These are phyloP conservation scores for Cutaneotrichosporon sp. DNA, from an alignment of 1,284 basidiomycete genomes.

Conservation along the genomic window DNA sequence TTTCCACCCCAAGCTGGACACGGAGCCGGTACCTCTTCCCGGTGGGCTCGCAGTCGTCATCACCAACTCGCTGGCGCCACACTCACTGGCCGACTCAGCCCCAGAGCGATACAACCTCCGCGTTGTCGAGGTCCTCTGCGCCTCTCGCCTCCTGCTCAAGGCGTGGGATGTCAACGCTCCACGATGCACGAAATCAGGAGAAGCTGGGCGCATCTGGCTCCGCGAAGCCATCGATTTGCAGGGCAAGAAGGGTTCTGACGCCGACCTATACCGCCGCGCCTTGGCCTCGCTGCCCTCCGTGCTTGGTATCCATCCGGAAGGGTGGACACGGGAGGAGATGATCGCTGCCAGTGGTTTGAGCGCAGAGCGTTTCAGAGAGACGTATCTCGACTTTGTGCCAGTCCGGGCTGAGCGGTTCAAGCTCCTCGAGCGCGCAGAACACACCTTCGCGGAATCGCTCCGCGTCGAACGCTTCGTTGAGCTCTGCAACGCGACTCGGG, in stretches of 20 bases:
- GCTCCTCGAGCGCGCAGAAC: conserved; percentile 69
- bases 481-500: conserved; percentile 54
- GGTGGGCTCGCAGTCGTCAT: conserved; percentile 60
- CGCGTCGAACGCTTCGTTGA: conserved; percentile 69
- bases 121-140: conserved; percentile 76
- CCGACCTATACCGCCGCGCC: conserved; percentile 22
- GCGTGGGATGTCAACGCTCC: conserved; percentile 53
- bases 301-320: conserved; percentile 26
- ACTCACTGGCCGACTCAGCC: conserved; percentile 71
- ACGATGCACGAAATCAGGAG: not conserved
- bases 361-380: conserved; percentile 57
- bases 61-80: conserved; percentile 77
- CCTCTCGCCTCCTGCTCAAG: conserved; percentile 64
- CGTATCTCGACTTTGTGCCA: conserved; percentile 66
- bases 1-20: conserved; percentile 70
- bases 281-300: conserved; percentile 17
- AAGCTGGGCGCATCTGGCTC: conserved; percentile 27
- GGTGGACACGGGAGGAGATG: conserved; percentile 60
- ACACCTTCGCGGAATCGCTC: conserved; percentile 70
- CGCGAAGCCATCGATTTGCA: conserved; percentile 54
- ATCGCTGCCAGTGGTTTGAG: conserved; percentile 60
- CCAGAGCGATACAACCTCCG: conserved; percentile 78
- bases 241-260: conserved; percentile 43
- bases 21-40: conserved; percentile 53
- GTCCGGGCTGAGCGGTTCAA: conserved; percentile 74